Evolutionary conservation across 2,329 filamentous ascomycete species (phyloP), one percentile per base, ranked within the genome.

Genomic region (Fusarium verrucosum): DNA sequence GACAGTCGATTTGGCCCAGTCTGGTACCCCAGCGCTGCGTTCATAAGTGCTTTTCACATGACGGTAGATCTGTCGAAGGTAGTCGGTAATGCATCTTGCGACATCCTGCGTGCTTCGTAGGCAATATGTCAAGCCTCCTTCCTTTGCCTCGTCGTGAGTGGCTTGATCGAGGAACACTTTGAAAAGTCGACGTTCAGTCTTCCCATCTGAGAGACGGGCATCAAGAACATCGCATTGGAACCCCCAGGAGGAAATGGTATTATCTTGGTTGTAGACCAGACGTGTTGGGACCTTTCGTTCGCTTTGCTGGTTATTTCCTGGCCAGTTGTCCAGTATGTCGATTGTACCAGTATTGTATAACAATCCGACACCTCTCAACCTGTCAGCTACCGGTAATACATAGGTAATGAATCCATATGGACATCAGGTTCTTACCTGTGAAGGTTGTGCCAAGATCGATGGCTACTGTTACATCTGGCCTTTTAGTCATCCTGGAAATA

Each of bases 391-490:
- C 9, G n/a, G 40, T 13, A 20, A 35, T 35, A 10, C 20, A 43
- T 43, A n/a, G n/a, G n/a, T 7, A 14, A 43, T 32, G n/a, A 5
- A 7, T 25, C 10, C 20, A 14, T 17, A 28, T n/a, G 28, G n/a
- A 42, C 23, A 28, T 22, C 9, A 13, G 6, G 16, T 17, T 10
- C 38, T 28, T 23, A 46, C 43, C 32, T 36, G 43, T 46, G 43
- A 46, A 46, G 7, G 43, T 46, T 10, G 43, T 46, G n/a, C 43
- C 43, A 19, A 46, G 32, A 46, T 46, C 43, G 13, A 46, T 36
- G 11, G 43, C 43, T 20, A 46, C 43, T 16, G 43, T 46, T 16
- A 25, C 32, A 16, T 35, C 43, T n/a, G 30, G 43, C n/a, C 22
- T 46, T 14, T 46, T 22, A 33, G 22, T 17, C 43, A 46, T 46